Base-by-base conservation (phyloP, 441 rosid species). In the Pelargonium fulgidum region DNA sequence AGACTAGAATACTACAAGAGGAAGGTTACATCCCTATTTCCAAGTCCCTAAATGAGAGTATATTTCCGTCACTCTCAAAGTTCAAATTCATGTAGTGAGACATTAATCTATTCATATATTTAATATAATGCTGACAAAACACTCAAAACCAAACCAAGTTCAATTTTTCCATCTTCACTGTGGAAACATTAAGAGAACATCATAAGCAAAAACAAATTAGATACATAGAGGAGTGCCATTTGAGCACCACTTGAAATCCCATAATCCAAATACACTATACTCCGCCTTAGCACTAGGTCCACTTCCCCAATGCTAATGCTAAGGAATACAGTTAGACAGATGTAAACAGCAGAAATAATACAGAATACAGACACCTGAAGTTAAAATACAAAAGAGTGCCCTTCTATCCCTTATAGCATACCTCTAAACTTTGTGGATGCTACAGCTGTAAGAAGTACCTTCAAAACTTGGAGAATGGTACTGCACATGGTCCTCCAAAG, bases 401-500 rank as follows among this genome's bases (percentile, higher is more conserved):
- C 70, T 70, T 14, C 36, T 64, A 17, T 50, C 42, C 69, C 64
- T 68, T 64, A 69, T 50, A 78, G 73, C 72, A 45, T 82, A 90
- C 98, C 98, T 90, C 92, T 83, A 76, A 92, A 92, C 82, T 95
- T 95, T 70, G 95, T 33, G 17, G 99, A 95, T 77, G 98, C 93
- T 66, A 90, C 98, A 66, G 98, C 98, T 68, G 97, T 95, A 68
- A 95, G 93, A 75, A 92, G 99, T 66, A 95, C 95, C 87, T 95
- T 95, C 76, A 95, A 74, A 79, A 95, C 98, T 81, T 89, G 96
- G 66, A 95, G 84, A 75, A 86, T 84, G 70, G 99, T 95, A 80
- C 99, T 95, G 97, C 83, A 87, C 10, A 74, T 70, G 45, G 72
- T 62, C 71, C 72, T 75, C 69, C 70, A 70, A 73, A 59, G 75